Base-by-base conservation (phyloP, 495 filamentous ascomycete genomes). In the Penicillium chermesinum region DNA sequence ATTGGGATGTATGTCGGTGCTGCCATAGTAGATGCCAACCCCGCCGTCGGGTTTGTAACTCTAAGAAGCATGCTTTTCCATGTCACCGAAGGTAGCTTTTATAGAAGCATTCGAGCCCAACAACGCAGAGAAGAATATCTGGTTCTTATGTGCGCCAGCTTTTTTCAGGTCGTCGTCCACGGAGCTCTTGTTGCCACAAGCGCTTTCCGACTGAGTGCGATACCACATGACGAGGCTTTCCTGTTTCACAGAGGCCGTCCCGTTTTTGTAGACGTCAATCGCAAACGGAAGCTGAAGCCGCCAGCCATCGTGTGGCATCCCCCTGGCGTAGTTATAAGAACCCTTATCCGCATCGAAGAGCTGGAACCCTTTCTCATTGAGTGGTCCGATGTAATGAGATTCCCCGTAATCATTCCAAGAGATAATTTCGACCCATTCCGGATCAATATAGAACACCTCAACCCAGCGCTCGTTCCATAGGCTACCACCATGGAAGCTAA, bases 371-470 rank as follows among this genome's bases (percentile, higher is more conserved):
- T 53, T 38, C 4, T 51, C 50, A 30, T 72, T 62, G 7, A 81
- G 67, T 0, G 78, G 79, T 22, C 81, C 82, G 44, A 90, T 82
- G 57, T 90, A 88, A 66, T 86, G 84, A 1, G 81, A 84, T 63
- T 90, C 86, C 25, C 85, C 85, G 45, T 75, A 88, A 61, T 89
- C 86, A 47, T 89, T 89, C 86, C 86, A 87, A 53, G 69, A 66
- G 14, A 72, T 62, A 39, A 80, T 71, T 62, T 70, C 62, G 17
- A 91, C 77, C 52, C 79, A 83, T 20, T 83, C 74, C 0, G 87
- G 85, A 39, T 78, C 59, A 0, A 89, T 52, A 10, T 80, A 74
- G 18, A 82, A 66, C 80, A 89, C 77, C 42, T 89, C 78, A 44
- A 80, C 67, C 88, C 87, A 93, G 4, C 88, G 80, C 46, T 83